Evolutionary conservation across 495 filamentous ascomycete genomes (phyloP).

Genomic region (Glarea lozoyensis): DNA sequence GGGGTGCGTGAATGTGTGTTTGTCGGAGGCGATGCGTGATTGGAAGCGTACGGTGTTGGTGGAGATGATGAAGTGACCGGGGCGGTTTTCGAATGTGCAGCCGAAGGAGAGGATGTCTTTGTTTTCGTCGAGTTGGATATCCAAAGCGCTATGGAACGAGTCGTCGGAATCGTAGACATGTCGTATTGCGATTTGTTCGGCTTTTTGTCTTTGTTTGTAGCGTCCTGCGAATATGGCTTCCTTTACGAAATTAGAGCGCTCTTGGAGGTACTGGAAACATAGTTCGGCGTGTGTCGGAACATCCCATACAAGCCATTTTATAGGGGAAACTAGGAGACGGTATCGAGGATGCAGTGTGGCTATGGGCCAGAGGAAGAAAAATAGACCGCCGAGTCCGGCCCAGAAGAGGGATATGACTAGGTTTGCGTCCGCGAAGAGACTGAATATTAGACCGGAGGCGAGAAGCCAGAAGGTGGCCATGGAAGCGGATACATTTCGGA

Average conservation of each 20-base stretch:
- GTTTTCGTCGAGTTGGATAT: not conserved
- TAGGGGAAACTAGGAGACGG: conserved; percentile 29
- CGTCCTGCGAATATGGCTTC: not conserved
- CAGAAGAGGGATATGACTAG: conserved; percentile 31
- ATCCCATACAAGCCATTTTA: conserved; percentile 35
- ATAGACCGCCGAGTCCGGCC: conserved; percentile 28
- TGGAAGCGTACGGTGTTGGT: not conserved
- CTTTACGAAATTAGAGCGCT: not conserved
- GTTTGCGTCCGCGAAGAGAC: conserved; percentile 22
- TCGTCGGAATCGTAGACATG: not conserved
- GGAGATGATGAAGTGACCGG: not conserved
- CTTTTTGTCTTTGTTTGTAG: not conserved
- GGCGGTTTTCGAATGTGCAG: not conserved
- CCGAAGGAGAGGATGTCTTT: not conserved
- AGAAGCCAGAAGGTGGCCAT: conserved; percentile 27
- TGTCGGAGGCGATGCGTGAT: too few relatives aligned
- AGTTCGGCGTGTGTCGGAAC: conserved; percentile 25
- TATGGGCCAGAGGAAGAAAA: conserved; percentile 36
- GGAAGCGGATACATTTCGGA: conserved; percentile 29
- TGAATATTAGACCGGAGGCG: conserved; percentile 22
- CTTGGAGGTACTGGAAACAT: conserved; percentile 11
- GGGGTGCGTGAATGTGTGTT: too few relatives aligned
- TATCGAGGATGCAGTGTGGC: conserved; percentile 32
- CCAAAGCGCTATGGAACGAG: not conserved
- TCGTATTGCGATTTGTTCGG: not conserved